phyloP scores from a whole-genome alignment of 2,329 filamentous ascomycete genomes.

The Fusarium drepaniforme region DNA sequence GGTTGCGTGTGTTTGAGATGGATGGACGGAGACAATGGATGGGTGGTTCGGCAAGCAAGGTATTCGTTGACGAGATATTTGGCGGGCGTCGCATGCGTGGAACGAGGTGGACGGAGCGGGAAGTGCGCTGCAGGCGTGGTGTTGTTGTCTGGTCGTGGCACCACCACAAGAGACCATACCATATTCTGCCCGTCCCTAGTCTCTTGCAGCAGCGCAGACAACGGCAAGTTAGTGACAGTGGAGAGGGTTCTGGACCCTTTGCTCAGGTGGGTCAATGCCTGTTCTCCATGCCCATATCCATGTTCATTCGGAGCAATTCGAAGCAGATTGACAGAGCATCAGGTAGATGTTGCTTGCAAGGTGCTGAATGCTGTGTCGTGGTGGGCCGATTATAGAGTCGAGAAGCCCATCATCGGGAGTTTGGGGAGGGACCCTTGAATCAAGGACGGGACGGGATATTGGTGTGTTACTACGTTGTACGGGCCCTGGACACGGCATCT shows the following conservation, averaged over 20 bases:
- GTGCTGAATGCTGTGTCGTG: background rate
- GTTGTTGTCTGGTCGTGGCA: slow-evolving; percentile 38
- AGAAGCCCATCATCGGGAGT: slow-evolving; percentile 20
- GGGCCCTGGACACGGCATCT: slow-evolving; percentile 2
- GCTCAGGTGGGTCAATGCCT: slow-evolving; percentile 23
- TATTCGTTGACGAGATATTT: slow-evolving; percentile 20
- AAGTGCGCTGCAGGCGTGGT: slow-evolving; percentile 37
- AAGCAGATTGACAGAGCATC: slow-evolving; percentile 10
- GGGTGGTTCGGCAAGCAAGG: slow-evolving; percentile 18
- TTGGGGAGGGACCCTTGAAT: slow-evolving; percentile 20
- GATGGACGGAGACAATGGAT: slow-evolving; percentile 33
- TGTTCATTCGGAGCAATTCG: slow-evolving; percentile 3
- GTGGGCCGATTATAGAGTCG: slow-evolving; percentile 22
- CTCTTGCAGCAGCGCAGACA: background rate
- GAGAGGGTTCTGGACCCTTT: slow-evolving; percentile 34
- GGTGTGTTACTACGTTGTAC: slow-evolving; percentile 3
- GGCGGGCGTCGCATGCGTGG: slow-evolving; percentile 29
- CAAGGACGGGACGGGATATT: slow-evolving; percentile 1
- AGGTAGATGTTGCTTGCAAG: background rate
- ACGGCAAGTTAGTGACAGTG: slow-evolving; percentile 5
- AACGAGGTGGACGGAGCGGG: slow-evolving; percentile 12
- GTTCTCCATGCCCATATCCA: slow-evolving; percentile 5
- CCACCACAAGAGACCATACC: slow-evolving; percentile 25
- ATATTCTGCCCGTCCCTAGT: slow-evolving; percentile 8
- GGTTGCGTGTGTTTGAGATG: slow-evolving; percentile 19